Percentiles rank a stretch among this genome's conserved stretches.
Evolutionary conservation across 2,329 filamentous ascomycete genomes (phyloP).

Genomic region (Exophiala sp.): DNA sequence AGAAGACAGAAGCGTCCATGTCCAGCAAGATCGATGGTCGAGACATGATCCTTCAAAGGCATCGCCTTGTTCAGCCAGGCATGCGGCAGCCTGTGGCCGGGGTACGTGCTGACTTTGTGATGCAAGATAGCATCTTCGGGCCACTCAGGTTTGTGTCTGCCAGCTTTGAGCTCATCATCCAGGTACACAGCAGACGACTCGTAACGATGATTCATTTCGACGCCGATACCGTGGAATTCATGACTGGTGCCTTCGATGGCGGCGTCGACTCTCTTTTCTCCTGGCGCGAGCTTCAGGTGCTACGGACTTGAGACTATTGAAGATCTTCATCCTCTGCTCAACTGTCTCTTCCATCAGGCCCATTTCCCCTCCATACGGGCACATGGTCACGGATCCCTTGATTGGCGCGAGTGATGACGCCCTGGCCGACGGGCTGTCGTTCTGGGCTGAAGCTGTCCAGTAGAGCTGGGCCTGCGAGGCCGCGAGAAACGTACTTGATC

Average conservation of each 20-base stretch:
- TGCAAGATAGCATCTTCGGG: slow-evolving; percentile 40
- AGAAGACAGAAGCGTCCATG: slow-evolving; percentile 49
- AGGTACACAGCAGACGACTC: slow-evolving; percentile 40
- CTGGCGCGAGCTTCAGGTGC: slow-evolving; percentile 37
- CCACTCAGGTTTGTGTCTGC: slow-evolving; percentile 19
- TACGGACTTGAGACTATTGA: slow-evolving; percentile 41
- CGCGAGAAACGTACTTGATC: slow-evolving; percentile 32
- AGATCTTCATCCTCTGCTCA: slow-evolving; percentile 37
- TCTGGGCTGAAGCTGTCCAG: slow-evolving; percentile 35
- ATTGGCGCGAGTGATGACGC: slow-evolving; percentile 54
- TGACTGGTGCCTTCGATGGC: slow-evolving; percentile 42
- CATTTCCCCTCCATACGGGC: slow-evolving; percentile 43
- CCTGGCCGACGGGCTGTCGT: slow-evolving; percentile 33
- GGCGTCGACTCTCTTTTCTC: slow-evolving; percentile 37
- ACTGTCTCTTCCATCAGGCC: slow-evolving; percentile 40
- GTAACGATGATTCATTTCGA: slow-evolving; percentile 57
- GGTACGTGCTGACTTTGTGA: slow-evolving; percentile 49
- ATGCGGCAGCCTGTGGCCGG: slow-evolving; percentile 56
- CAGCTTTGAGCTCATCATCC: slow-evolving; percentile 37
- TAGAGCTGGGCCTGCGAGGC: slow-evolving; percentile 30
- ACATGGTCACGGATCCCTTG: slow-evolving; percentile 51
- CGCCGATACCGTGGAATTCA: slow-evolving; percentile 52
- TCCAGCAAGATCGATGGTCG: slow-evolving; percentile 56
- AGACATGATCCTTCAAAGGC: slow-evolving; percentile 42
- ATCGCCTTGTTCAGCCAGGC: slow-evolving; percentile 53